These are phyloP conservation scores for Liquidambar formosana DNA, from an alignment of 164 flowering plant genomes.

Conservation along the genomic window DNA sequence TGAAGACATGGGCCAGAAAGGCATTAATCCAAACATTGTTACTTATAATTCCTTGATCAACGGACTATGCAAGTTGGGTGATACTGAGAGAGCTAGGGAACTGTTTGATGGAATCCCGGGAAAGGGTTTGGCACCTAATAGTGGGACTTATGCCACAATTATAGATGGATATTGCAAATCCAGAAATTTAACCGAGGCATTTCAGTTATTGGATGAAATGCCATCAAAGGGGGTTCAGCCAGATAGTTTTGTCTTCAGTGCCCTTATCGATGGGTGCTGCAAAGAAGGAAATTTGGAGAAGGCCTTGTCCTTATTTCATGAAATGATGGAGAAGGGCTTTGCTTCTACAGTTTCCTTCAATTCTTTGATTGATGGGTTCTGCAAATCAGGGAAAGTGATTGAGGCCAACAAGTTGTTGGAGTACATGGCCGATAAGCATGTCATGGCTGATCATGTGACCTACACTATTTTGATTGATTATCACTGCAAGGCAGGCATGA, in stretches of 20 bases:
- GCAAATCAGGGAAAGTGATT: constrained; percentile 44
- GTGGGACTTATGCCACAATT: constrained; percentile 57
- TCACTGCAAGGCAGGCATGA: constrained; percentile 48
- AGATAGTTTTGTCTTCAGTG: constrained; percentile 54
- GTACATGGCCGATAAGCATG: constrained; percentile 42
- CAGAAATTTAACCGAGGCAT: constrained; percentile 52
- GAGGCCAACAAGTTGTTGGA: constrained; percentile 46
- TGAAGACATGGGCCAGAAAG: constrained; percentile 58
- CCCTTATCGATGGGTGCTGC: constrained; percentile 66
- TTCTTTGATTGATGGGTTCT: constrained; percentile 58
- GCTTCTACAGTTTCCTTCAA: constrained; percentile 53
- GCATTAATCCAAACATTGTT: constrained; percentile 56
- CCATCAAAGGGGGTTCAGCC: constrained; percentile 36
- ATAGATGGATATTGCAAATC: constrained; percentile 73
- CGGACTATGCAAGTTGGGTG: constrained; percentile 62
- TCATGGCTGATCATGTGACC: constrained; percentile 57
- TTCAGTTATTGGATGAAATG: constrained; percentile 60
- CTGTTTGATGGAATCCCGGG: constrained; percentile 42
- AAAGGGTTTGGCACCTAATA: constrained; percentile 52
- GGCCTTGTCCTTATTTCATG: constrained; percentile 51
- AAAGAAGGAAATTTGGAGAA: constrained; percentile 55
- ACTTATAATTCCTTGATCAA: constrained; percentile 62
- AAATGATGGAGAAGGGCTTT: constrained; percentile 52
- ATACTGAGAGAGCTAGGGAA: constrained; percentile 52
- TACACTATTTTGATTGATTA: constrained; percentile 63